Percentiles rank a stretch among this genome's conserved stretches.
phyloP scores from a whole-genome alignment of 768 basidiomycete genomes.

The Gloeopeniophorella convolvens region DNA sequence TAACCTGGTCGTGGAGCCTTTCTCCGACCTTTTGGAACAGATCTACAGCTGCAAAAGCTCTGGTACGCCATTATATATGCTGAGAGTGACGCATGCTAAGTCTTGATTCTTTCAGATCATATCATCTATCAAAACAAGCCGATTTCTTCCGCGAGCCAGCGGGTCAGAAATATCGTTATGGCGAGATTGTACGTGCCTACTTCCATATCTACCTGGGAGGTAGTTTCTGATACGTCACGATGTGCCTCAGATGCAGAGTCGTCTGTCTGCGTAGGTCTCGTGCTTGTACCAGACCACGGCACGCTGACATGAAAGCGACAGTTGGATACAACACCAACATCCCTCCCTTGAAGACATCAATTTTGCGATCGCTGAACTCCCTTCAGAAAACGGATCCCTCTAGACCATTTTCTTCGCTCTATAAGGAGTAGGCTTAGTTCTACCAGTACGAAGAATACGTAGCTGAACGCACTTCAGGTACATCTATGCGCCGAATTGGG shows the following conservation, averaged over 20 bases:
- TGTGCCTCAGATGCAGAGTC: constrained; percentile 2
- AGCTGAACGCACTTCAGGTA: constrained; percentile 3
- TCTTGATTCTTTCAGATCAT: not conserved
- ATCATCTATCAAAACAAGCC: constrained; percentile 6
- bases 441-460: not conserved
- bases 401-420: constrained; percentile 1
- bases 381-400: constrained; percentile 4
- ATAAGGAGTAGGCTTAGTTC: not conserved
- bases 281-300: not conserved
- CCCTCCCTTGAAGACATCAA: not conserved
- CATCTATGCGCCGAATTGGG: constrained; percentile 6
- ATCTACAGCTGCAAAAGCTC: constrained; percentile 10
- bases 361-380: not conserved
- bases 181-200: constrained; percentile 10
- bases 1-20: not conserved
- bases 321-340: constrained; percentile 3
- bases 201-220: not conserved
- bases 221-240: not conserved
- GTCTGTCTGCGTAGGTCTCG: constrained; percentile 9
- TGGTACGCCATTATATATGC: not conserved
- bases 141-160: not conserved
- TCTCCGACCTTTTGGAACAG: constrained; percentile 16
- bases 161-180: not conserved
- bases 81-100: not conserved
- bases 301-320: not conserved